Evolutionary conservation across 352 stramenopile species (phyloP).

Genomic region (Elongisporangium undulatum): DNA sequence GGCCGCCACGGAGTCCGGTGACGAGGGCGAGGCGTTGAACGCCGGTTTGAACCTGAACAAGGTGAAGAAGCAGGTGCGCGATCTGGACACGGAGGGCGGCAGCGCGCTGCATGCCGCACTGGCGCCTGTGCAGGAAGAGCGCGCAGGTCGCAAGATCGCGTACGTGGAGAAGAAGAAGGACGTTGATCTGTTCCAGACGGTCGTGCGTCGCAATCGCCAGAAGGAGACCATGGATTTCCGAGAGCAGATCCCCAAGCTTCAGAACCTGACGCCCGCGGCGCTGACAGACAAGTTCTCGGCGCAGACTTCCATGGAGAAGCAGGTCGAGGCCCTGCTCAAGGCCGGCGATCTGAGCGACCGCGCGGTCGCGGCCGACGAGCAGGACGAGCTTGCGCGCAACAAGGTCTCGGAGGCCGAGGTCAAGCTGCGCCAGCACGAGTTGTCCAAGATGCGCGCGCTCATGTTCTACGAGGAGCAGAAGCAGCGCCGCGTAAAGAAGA

Average conservation of each 20-base stretch:
- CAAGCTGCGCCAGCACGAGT: slow-evolving; percentile 82
- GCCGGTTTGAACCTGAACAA: slow-evolving; percentile 38
- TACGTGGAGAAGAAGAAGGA: slow-evolving; percentile 89
- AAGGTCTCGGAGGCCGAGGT: slow-evolving; percentile 79
- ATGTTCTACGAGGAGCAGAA: slow-evolving; percentile 99
- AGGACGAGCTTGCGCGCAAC: slow-evolving; percentile 69
- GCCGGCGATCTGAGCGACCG: slow-evolving; percentile 58
- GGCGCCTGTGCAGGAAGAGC: slow-evolving; percentile 79
- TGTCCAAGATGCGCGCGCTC: slow-evolving; percentile 95
- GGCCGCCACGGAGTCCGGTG: slow-evolving; percentile 14
- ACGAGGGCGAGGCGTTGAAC: slow-evolving; percentile 13
- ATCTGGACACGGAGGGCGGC: slow-evolving; percentile 55
- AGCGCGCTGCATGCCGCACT: slow-evolving; percentile 58
- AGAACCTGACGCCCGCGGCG: slow-evolving; percentile 77
- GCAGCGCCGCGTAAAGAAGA: slow-evolving; percentile 98
- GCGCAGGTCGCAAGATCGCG: slow-evolving; percentile 83
- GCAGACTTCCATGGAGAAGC: slow-evolving; percentile 88
- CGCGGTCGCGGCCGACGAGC: slow-evolving; percentile 57
- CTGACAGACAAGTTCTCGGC: slow-evolving; percentile 93
- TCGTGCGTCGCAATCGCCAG: slow-evolving; percentile 90
- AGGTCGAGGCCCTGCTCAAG: slow-evolving; percentile 62
- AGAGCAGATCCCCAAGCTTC: slow-evolving; percentile 75
- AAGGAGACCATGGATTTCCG: slow-evolving; percentile 95
- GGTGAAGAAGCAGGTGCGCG: slow-evolving; percentile 72
- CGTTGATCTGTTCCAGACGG: slow-evolving; percentile 85